Conservation (phyloP, 208 protist species). For the Leishmania gerbilli region DNA sequence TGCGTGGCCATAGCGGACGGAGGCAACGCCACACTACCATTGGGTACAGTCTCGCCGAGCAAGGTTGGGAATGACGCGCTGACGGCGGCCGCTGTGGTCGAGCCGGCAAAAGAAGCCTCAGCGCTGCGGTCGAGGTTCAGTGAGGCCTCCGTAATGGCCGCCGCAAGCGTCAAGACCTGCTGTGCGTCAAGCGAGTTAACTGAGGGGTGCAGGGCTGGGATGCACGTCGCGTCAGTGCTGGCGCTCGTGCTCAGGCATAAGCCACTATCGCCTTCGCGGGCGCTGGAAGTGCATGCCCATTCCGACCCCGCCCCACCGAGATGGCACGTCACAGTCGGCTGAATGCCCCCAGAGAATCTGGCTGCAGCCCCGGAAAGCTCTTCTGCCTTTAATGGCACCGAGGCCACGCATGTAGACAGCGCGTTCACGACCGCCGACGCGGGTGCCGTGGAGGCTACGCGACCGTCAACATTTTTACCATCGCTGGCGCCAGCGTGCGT, state of each 20-base stretch:
- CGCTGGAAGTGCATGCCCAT: neutral
- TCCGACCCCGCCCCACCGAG: constrained; percentile 1
- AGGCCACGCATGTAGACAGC: neutral
- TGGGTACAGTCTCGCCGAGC: neutral
- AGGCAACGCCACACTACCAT: neutral
- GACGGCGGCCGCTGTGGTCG: neutral
- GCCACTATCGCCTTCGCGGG: neutral
- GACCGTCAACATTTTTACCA: neutral
- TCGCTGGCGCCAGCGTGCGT: neutral
- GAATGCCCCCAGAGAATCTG: neutral
- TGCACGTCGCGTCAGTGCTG: neutral
- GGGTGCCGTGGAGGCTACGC: neutral
- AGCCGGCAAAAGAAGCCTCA: constrained; percentile 6
- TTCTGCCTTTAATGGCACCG: neutral
- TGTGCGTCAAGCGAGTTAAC: constrained; percentile 18
- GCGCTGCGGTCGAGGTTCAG: constrained; percentile 13
- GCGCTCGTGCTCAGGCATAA: constrained; percentile 5
- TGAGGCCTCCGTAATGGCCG: constrained; percentile 47
- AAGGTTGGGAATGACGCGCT: constrained; percentile 13
- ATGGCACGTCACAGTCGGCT: neutral
- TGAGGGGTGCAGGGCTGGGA: constrained; percentile 1
- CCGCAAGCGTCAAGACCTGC: constrained; percentile 35
- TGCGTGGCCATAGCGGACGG: constrained; percentile 14
- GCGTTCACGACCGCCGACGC: neutral
- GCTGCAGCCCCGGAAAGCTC: neutral